Evolutionary conservation across 2,329 filamentous ascomycete species (phyloP).

Genomic region (Sclerotinia nivalis): DNA sequence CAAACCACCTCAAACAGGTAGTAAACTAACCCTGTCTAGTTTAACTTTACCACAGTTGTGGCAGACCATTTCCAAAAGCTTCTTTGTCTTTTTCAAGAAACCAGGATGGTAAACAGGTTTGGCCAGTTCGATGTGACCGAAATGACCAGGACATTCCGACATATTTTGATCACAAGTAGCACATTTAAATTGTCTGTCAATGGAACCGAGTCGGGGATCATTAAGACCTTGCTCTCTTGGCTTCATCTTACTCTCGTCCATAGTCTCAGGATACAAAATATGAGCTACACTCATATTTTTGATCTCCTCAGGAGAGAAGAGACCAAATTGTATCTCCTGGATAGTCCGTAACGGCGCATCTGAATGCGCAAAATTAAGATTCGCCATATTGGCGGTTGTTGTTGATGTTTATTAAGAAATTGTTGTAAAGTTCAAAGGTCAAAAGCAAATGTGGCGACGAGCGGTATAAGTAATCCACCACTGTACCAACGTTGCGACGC

Average conservation of each 20-base stretch:
- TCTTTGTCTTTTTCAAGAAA: constrained; percentile 99
- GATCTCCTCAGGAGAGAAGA: constrained; percentile 97
- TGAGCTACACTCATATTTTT: constrained; percentile 98
- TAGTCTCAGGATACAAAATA: constrained; percentile 97
- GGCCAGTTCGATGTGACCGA: constrained; percentile 96
- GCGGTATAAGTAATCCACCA: constrained; percentile 25
- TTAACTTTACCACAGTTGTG: constrained; percentile 98
- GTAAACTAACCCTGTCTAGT: constrained; percentile 91
- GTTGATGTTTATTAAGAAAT: constrained; percentile 22
- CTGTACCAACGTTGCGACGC: constrained; percentile 32
- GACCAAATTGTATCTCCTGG: constrained; percentile 98
- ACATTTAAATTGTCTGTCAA: constrained; percentile 94
- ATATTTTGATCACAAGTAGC: constrained; percentile 95
- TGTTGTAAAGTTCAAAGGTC: constrained; percentile 14
- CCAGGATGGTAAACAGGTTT: constrained; percentile 93
- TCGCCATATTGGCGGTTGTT: constrained; percentile 69
- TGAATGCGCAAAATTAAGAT: constrained; percentile 86
- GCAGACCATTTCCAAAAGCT: constrained; percentile 97
- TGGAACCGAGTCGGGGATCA: constrained; percentile 92
- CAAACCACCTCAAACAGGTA: constrained; percentile 57
- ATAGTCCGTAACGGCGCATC: constrained; percentile 96
- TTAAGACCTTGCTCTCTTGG: constrained; percentile 91
- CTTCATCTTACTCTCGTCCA: constrained; percentile 92
- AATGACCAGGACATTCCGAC: constrained; percentile 95
- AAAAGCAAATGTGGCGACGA: constrained; percentile 25